Evolutionary conservation across 805 yeast genomes (phyloP).

Genomic region (Candida parachauliodes): DNA sequence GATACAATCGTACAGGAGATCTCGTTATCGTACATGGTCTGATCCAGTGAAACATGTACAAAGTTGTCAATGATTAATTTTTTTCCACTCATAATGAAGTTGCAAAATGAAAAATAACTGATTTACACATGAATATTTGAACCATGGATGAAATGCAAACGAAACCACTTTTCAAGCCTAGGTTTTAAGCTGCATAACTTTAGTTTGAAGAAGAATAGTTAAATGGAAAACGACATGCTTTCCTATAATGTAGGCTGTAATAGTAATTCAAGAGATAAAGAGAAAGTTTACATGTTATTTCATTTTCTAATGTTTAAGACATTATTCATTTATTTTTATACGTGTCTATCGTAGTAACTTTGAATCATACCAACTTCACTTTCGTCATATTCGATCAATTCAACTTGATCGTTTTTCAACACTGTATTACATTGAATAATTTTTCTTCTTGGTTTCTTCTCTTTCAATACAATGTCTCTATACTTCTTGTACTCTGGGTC

Average conservation of each 20-base stretch:
- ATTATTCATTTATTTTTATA: too few species aligned
- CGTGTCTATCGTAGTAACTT: constrained; percentile 58
- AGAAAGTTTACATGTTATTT: too few species aligned
- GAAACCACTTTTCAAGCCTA: too few species aligned
- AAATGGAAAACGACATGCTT: too few species aligned
- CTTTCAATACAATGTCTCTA: constrained; percentile 64
- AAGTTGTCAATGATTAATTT: not conserved
- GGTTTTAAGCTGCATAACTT: too few species aligned
- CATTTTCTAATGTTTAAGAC: too few species aligned
- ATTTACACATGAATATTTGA: too few species aligned
- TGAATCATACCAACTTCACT: constrained; percentile 73
- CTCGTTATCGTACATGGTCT: not conserved
- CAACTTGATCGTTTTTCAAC: constrained; percentile 38
- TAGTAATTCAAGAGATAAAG: too few species aligned
- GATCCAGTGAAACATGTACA: not conserved
- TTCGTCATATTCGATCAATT: constrained; percentile 71
- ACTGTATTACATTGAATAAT: constrained; percentile 78
- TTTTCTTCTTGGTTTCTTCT: constrained; percentile 81
- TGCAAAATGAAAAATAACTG: not conserved
- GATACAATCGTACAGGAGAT: constrained; percentile 4
- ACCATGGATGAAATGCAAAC: too few species aligned
- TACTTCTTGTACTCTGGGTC: constrained; percentile 58
- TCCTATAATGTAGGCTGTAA: too few species aligned
- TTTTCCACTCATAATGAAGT: not conserved
- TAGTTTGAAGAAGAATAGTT: too few species aligned